A percentile compares a stretch with the other conserved stretches of the same genome.
Evolutionary conservation across 805 yeast genomes (phyloP).

Genomic region (Brettanomyces naardenensis): DNA sequence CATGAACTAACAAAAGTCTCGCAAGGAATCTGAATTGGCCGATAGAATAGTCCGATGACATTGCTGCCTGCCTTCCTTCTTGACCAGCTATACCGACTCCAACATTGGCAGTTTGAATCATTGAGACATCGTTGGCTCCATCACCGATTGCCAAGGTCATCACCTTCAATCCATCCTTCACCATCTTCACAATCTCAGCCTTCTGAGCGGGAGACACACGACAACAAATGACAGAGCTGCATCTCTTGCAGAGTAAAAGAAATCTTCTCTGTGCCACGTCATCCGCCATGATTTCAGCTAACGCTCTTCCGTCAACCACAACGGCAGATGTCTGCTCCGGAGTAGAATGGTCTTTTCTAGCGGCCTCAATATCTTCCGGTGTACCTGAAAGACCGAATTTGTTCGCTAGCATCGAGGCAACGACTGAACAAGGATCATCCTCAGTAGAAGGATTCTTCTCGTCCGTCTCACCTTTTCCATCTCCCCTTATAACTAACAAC

Average conservation of each 20-base stretch:
- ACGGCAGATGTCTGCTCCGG: constrained; percentile 53
- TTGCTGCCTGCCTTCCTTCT: constrained; percentile 81
- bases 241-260: constrained; percentile 63
- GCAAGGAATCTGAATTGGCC: constrained; percentile 70
- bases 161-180: constrained; percentile 54
- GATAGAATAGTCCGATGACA: constrained; percentile 78
- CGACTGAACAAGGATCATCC: constrained; percentile 15
- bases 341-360: constrained; percentile 55
- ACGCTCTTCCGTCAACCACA: constrained; percentile 64
- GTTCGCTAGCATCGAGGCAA: constrained; percentile 40
- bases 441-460: constrained; percentile 8
- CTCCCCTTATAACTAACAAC: constrained; percentile 45
- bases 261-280: constrained; percentile 41
- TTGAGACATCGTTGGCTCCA: constrained; percentile 82
- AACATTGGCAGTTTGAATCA: constrained; percentile 81
- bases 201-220: constrained; percentile 81
- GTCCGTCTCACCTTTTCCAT: constrained; percentile 13
- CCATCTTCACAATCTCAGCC: constrained; percentile 65
- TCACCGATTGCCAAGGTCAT: constrained; percentile 81
- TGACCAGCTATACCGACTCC: constrained; percentile 87
- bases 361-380: constrained; percentile 36
- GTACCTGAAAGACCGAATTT: constrained; percentile 39
- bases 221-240: constrained; percentile 74
- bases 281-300: constrained; percentile 33
- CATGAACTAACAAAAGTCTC: constrained; percentile 64